Base-by-base conservation (phyloP, 805 yeast genomes). In the Wickerhamomyces bovis region DNA sequence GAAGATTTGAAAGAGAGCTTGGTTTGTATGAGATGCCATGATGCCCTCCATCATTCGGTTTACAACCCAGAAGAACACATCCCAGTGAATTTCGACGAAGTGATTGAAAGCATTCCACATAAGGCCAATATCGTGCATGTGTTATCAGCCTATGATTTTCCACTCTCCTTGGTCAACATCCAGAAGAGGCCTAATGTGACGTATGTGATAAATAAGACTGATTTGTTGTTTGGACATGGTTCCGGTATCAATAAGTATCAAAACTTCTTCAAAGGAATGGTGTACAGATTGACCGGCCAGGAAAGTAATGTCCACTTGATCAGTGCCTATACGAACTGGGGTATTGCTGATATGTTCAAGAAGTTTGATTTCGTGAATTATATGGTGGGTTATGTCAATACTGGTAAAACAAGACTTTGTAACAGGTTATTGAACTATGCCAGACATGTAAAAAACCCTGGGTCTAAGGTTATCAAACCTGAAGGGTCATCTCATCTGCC, bases 111-210 rank as follows among this genome's bases (percentile, higher is more conserved):
- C 3, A 53, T 69, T 20, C 88, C 81, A 3, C 56, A 54, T 4
- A 54, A 63, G 28, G 73, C 78, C 4, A 71, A 71, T 9, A 53
- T 84, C 1, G 73, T 83, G 3, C 81, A 84, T 57, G 78, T 85
- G 1, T 68, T 83, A 10, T 81, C 85, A 31, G 80, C 85, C 1
- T 62, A 74, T 13, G 95, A 87, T 53, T 86, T 87, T 58, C 96
- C 97, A 1, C 65, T 83, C 38, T 59, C 63, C 1, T 38, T 60
- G 12, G 57, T 60, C 5, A 48, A 56, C 10, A 35, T 54, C 20
- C 22, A 35, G 23, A 51, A 59, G 2, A 49, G 63, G 21, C 55
- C 60, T 10, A 48, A 55, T 11, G 63, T 62, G 5, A 44, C 60
- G 1, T 65, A 62, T 49, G 66, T 67, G 8, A 51, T 73, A 50